Evolutionary conservation across 2,329 filamentous ascomycete genomes (phyloP).

Genomic region (Penicillium sp.): DNA sequence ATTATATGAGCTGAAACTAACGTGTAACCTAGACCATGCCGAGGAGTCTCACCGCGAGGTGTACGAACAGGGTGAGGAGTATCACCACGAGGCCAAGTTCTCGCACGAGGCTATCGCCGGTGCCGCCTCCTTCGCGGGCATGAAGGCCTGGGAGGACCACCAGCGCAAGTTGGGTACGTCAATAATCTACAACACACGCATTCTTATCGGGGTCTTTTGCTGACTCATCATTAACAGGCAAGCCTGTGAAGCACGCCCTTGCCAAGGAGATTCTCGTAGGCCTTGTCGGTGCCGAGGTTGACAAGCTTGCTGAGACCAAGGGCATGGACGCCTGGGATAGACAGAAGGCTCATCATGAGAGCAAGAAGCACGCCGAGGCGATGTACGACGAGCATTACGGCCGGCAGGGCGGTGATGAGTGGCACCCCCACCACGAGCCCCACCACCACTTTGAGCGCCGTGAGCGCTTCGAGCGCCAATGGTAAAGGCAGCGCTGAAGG

Average conservation of each 20-base stretch:
- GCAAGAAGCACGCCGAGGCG: conserved; percentile 57
- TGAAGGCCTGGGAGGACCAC: conserved; percentile 76
- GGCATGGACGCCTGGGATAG: conserved; percentile 61
- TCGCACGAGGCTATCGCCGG: conserved; percentile 74
- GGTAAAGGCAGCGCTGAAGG: conserved; percentile 15
- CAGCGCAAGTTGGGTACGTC: conserved; percentile 66
- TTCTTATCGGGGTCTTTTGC: neutral
- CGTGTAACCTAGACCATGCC: conserved; percentile 45
- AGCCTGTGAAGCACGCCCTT: conserved; percentile 68
- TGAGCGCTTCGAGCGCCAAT: conserved; percentile 13
- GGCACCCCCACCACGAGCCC: conserved; percentile 47
- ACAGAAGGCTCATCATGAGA: conserved; percentile 60
- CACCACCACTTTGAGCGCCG: conserved; percentile 31
- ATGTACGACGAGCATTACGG: conserved; percentile 66
- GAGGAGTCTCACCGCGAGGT: conserved; percentile 56
- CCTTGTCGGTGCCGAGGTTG: conserved; percentile 71
- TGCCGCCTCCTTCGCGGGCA: conserved; percentile 73
- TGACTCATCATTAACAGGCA: conserved; percentile 44
- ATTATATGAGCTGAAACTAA: conserved; percentile 1
- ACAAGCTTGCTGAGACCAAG: conserved; percentile 72
- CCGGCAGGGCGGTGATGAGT: conserved; percentile 48
- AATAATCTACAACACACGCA: neutral
- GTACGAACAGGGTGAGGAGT: conserved; percentile 51
- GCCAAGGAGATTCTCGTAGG: conserved; percentile 76
- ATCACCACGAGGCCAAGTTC: conserved; percentile 60